Evolutionary conservation across 441 rosid genomes (phyloP).

Genomic region (Euphorbia schlechtendalii): DNA sequence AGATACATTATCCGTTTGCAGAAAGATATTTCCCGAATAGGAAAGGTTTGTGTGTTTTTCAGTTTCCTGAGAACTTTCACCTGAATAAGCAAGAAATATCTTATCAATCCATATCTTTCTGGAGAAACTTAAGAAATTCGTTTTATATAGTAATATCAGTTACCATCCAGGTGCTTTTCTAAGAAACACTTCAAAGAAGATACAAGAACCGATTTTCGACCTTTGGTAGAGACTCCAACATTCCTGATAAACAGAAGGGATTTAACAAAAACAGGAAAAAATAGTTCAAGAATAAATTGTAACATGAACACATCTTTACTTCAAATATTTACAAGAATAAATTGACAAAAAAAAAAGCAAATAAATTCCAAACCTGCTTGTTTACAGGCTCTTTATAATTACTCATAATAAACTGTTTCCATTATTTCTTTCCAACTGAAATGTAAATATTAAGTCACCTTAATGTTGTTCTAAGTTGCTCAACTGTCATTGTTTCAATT

Average conservation of each 20-base stretch:
- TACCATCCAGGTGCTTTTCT: slow-evolving; percentile 46
- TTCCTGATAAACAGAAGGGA: slow-evolving; percentile 38
- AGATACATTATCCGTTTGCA: slow-evolving; percentile 19
- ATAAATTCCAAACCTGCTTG: too few species aligned
- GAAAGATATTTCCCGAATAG: slow-evolving; percentile 20
- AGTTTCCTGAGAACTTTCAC: slow-evolving; percentile 32
- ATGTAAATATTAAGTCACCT: slow-evolving; percentile 31
- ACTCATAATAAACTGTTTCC: too few species aligned
- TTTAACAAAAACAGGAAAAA: slow-evolving; percentile 7
- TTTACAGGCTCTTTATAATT: too few species aligned
- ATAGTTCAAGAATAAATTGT: neutral
- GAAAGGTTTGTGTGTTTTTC: slow-evolving; percentile 24
- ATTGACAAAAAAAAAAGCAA: too few species aligned
- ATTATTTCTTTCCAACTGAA: neutral
- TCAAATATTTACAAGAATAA: too few species aligned
- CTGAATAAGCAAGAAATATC: slow-evolving; percentile 32
- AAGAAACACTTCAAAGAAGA: slow-evolving; percentile 51
- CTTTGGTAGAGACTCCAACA: slow-evolving; percentile 61
- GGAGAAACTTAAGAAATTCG: neutral
- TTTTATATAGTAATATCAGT: slow-evolving; percentile 6
- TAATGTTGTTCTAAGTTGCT: slow-evolving; percentile 50
- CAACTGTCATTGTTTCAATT: slow-evolving; percentile 66
- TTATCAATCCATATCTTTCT: neutral
- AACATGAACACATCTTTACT: neutral
- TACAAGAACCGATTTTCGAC: slow-evolving; percentile 60